Percentiles rank a stretch among this genome's conserved stretches.
These are phyloP conservation scores for Castanea crenata DNA, from an alignment of 306 rosid genomes.

Conservation along the genomic window DNA sequence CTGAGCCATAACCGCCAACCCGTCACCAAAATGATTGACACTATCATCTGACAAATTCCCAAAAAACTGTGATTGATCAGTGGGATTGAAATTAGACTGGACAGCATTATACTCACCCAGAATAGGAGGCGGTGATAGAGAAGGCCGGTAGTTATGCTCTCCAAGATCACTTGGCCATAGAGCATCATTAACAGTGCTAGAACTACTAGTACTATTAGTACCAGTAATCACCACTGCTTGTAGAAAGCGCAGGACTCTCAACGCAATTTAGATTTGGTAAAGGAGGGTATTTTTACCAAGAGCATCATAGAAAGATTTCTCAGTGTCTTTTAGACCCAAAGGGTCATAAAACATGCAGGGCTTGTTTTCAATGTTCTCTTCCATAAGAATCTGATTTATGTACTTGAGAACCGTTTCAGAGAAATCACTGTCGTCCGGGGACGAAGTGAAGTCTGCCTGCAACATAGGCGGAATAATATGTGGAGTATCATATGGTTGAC, in stretches of 20 bases:
- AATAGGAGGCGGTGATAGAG: neutral
- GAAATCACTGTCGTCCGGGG: neutral
- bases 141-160: neutral
- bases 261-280: neutral
- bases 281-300: neutral
- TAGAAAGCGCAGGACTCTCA: conserved; percentile 25
- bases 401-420: neutral
- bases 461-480: neutral
- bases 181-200: conserved; percentile 13
- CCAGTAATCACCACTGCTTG: conserved; percentile 6
- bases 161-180: neutral
- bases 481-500: neutral
- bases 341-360: neutral
- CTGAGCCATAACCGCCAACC: neutral
- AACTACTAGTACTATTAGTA: conserved; percentile 24
- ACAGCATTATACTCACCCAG: neutral
- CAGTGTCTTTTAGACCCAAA: neutral
- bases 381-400: neutral
- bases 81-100: neutral
- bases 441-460: neutral
- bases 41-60: neutral
- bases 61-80: neutral
- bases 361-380: conserved; percentile 2
- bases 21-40: neutral
- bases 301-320: conserved; percentile 4